phyloP scores from a whole-genome alignment of 495 filamentous ascomycete species.

The Xylaria venustula region DNA sequence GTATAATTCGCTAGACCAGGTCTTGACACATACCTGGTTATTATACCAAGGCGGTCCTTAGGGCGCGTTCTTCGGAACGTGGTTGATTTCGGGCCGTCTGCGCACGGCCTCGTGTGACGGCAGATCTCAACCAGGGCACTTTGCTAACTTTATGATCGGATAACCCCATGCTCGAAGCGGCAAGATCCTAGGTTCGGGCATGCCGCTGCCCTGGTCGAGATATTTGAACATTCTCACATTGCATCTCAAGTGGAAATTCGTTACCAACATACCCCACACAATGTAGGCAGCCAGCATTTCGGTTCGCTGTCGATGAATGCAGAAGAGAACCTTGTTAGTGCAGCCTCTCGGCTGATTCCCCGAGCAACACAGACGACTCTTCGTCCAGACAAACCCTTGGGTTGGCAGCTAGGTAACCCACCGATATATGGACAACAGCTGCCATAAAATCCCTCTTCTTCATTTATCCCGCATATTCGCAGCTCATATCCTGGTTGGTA shows the following conservation, averaged over 20 bases:
- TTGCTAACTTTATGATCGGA: background rate
- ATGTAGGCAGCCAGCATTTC: background rate
- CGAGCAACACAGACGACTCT: conserved; percentile 7
- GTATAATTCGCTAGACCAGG: background rate
- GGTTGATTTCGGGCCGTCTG: conserved; percentile 6
- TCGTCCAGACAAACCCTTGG: background rate
- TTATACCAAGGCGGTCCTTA: background rate
- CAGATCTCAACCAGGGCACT: conserved; percentile 4
- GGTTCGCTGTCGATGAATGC: background rate
- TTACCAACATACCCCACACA: conserved; percentile 2
- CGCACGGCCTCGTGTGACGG: conserved; percentile 9
- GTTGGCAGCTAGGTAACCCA: background rate
- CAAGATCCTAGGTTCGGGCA: background rate
- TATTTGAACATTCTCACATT: background rate
- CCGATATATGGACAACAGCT: background rate
- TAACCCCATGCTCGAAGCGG: background rate
- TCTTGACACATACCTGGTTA: conserved; percentile 3
- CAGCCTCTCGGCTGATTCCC: conserved; percentile 9
- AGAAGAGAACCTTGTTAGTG: background rate
- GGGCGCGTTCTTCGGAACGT: background rate
- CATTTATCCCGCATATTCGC: background rate
- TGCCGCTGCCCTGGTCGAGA: background rate
- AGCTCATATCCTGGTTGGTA: background rate
- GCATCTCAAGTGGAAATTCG: background rate
- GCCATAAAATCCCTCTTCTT: background rate